Evolutionary conservation across 208 protist species (phyloP).

Genomic region (Leishmania gerbilli): DNA sequence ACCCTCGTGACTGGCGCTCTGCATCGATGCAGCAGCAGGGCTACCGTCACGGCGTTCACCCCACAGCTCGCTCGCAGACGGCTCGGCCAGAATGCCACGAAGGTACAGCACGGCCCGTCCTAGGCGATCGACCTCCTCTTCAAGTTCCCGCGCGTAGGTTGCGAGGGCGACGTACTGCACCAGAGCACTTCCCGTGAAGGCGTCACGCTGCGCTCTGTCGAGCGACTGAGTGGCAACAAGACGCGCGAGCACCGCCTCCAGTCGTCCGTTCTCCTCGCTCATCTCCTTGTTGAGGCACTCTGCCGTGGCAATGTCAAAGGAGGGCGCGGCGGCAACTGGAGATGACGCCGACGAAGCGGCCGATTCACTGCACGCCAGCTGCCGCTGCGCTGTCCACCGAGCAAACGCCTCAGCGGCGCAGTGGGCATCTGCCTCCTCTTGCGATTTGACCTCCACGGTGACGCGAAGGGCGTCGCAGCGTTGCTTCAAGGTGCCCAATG

Average conservation of each 20-base stretch:
- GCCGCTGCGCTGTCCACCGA: conserved; percentile 12
- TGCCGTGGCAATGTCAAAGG: conserved; percentile 26
- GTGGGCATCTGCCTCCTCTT: conserved; percentile 27
- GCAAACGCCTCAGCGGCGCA: conserved; percentile 18
- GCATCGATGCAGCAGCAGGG: not conserved
- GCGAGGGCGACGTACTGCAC: conserved; percentile 26
- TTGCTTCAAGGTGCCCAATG: conserved; percentile 7
- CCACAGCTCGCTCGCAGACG: not conserved
- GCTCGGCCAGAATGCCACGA: conserved; percentile 29
- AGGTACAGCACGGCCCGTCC: conserved; percentile 46
- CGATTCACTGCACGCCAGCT: conserved; percentile 1
- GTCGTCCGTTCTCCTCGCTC: conserved; percentile 28
- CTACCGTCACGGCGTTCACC: not conserved
- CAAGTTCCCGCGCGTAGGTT: conserved; percentile 21
- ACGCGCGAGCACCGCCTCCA: conserved; percentile 31
- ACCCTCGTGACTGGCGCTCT: not conserved
- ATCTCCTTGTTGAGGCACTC: conserved; percentile 33
- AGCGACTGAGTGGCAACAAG: conserved; percentile 15
- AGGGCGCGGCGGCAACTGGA: not conserved
- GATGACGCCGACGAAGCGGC: conserved; percentile 7
- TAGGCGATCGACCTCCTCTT: conserved; percentile 39
- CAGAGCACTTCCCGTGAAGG: conserved; percentile 26
- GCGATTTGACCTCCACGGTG: conserved; percentile 17
- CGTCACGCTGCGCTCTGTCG: not conserved
- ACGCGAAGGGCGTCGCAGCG: conserved; percentile 13